Evolutionary conservation across 169 alveolate species (phyloP).

Genomic region (Eimeria mitis): DNA sequence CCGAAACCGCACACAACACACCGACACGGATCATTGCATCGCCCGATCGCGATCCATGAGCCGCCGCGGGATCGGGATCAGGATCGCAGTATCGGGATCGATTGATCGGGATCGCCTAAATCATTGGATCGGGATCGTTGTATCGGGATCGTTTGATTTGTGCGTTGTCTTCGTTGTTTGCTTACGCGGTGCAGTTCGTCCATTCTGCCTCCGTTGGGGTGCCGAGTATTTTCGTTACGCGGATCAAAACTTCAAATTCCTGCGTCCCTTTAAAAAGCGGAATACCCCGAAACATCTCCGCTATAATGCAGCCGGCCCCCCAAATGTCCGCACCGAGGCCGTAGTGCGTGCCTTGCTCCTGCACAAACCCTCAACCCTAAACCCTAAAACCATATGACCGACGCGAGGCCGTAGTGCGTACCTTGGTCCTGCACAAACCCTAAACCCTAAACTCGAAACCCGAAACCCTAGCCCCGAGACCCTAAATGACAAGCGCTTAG

Average conservation of each 20-base stretch:
- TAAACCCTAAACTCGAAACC: background rate
- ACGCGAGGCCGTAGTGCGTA: too few species aligned
- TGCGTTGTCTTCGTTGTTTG: background rate
- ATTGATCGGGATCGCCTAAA: background rate
- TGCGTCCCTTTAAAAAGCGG: conserved; percentile 94
- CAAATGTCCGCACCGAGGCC: conserved; percentile 92
- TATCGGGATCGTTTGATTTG: background rate
- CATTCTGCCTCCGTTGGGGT: conserved; percentile 92
- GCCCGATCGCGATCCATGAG: too few species aligned
- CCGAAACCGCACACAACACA: too few species aligned
- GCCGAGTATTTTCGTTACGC: conserved; percentile 90
- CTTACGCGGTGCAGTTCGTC: conserved; percentile 88
- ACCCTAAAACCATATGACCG: too few species aligned
- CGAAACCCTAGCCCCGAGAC: background rate
- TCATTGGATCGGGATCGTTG: background rate
- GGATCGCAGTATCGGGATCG: background rate
- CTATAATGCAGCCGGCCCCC: conserved; percentile 95
- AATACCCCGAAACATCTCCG: conserved; percentile 92
- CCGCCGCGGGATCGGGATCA: background rate
- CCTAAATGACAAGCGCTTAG: too few species aligned
- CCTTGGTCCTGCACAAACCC: too few species aligned
- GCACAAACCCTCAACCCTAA: background rate
- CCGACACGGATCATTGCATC: too few species aligned
- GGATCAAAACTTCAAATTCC: conserved; percentile 89
- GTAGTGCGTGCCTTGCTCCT: conserved; percentile 84